Conservation (phyloP, 345 rosid genomes). For the Eucalyptus rudis region DNA sequence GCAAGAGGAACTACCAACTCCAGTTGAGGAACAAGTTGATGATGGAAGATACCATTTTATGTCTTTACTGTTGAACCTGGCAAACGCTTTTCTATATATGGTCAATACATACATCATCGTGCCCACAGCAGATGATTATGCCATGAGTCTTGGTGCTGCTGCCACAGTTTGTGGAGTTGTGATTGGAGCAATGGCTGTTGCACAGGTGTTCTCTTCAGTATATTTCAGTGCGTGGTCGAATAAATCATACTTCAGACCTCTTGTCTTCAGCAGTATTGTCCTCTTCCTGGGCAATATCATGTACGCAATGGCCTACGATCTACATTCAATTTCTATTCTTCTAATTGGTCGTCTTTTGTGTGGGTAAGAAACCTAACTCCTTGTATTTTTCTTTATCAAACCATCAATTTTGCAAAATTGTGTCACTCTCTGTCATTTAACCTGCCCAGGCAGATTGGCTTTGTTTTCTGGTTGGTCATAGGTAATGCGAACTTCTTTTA, state of each 20-base stretch:
- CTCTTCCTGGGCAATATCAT: constrained; percentile 66
- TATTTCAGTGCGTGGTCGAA: constrained; percentile 99
- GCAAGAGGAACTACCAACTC: constrained; percentile 87
- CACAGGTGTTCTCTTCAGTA: constrained; percentile 91
- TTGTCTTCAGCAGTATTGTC: constrained; percentile 82
- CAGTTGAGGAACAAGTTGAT: constrained; percentile 50
- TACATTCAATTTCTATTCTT: constrained; percentile 58
- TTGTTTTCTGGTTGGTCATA: neutral
- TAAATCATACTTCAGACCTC: constrained; percentile 91
- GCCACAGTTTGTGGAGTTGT: constrained; percentile 98
- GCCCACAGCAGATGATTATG: constrained; percentile 91
- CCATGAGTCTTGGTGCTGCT: constrained; percentile 90
- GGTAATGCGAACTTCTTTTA: neutral
- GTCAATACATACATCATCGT: constrained; percentile 90
- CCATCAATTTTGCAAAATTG: neutral
- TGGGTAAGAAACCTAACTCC: constrained; percentile 46
- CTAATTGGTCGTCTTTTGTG: constrained; percentile 86
- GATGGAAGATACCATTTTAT: constrained; percentile 72
- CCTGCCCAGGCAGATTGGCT: neutral
- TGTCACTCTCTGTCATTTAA: neutral
- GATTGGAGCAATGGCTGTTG: constrained; percentile 97
- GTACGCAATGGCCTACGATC: constrained; percentile 94
- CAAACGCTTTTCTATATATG: constrained; percentile 87
- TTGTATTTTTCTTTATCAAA: neutral
- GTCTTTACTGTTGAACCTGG: constrained; percentile 81